Evolutionary conservation across 139 green algal species (phyloP).

Genomic region (Tetraselmis striata): DNA sequence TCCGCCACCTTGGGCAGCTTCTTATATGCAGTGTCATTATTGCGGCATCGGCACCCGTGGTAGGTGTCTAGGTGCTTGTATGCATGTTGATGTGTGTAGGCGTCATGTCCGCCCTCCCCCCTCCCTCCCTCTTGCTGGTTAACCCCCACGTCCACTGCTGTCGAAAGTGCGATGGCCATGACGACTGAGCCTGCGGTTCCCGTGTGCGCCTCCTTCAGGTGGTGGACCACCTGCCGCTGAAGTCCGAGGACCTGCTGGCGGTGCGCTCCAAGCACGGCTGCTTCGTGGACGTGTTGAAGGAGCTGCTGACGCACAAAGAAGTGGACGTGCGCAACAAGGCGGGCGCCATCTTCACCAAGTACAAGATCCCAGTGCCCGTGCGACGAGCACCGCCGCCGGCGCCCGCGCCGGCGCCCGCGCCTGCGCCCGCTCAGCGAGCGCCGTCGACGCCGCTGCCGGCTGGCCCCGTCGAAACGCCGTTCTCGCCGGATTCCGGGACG

Average conservation of each 20-base stretch:
- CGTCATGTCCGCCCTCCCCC: not conserved
- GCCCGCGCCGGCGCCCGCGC: too few species aligned
- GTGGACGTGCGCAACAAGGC: constrained; percentile 57
- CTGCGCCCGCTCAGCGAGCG: not conserved
- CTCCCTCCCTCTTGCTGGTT: not conserved
- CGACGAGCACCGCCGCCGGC: not conserved
- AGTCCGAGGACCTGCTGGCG: constrained; percentile 52
- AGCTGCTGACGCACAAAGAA: constrained; percentile 46
- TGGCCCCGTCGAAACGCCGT: too few species aligned
- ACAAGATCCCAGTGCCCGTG: not conserved
- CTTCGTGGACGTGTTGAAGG: constrained; percentile 65
- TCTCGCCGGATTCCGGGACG: too few species aligned
- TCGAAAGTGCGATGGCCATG: too few species aligned
- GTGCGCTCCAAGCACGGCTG: constrained; percentile 66
- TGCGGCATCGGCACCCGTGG: not conserved
- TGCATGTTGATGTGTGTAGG: not conserved
- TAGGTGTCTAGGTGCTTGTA: too few species aligned
- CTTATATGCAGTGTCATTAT: constrained; percentile 4
- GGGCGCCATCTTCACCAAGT: not conserved
- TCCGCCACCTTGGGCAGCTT: too few species aligned
- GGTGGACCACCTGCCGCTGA: constrained; percentile 62
- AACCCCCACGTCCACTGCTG: too few species aligned
- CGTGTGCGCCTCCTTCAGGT: constrained; percentile 28
- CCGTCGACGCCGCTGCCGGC: too few species aligned
- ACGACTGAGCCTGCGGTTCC: constrained; percentile 42